Conservation (phyloP, 2,329 filamentous ascomycete species). For the Talaromyces funiculosus region DNA sequence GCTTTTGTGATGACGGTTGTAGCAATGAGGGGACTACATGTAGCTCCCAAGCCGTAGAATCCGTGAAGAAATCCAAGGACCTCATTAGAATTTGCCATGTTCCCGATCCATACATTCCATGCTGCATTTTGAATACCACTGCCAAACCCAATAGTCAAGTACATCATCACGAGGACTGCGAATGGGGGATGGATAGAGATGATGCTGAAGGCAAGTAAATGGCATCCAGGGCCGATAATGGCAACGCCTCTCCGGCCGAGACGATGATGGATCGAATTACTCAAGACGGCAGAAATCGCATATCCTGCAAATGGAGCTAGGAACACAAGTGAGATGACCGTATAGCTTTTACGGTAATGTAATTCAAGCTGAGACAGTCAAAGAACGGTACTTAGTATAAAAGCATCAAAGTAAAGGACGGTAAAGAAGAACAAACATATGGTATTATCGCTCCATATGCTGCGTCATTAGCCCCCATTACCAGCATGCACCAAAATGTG, state of each 20-base stretch:
- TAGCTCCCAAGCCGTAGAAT: slow-evolving; percentile 64
- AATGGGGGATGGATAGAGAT: slow-evolving; percentile 64
- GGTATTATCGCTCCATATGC: slow-evolving; percentile 47
- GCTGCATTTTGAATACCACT: slow-evolving; percentile 57
- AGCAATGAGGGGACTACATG: slow-evolving; percentile 64
- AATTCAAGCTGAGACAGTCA: slow-evolving; percentile 36
- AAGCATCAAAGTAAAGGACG: no score
- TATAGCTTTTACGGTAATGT: slow-evolving; percentile 43
- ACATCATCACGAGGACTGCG: slow-evolving; percentile 58
- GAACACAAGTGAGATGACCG: slow-evolving; percentile 45
- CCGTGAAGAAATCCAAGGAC: slow-evolving; percentile 66
- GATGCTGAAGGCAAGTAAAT: slow-evolving; percentile 35
- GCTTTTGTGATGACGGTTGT: slow-evolving; percentile 65
- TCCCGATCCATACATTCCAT: slow-evolving; percentile 61
- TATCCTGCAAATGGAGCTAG: slow-evolving; percentile 46
- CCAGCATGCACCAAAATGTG: slow-evolving; percentile 54
- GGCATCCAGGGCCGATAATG: slow-evolving; percentile 49
- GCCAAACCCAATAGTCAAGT: slow-evolving; percentile 64
- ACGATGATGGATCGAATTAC: slow-evolving; percentile 37
- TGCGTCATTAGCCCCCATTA: slow-evolving; percentile 55
- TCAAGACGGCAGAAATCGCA: slow-evolving; percentile 39
- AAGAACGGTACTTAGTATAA: no score
- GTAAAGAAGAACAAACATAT: slow-evolving; percentile 38
- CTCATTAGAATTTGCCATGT: slow-evolving; percentile 66
- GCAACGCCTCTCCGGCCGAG: slow-evolving; percentile 66